Evolutionary conservation across 2,329 filamentous ascomycete species (phyloP).

Genomic region (Arthrinium phaeospermum): DNA sequence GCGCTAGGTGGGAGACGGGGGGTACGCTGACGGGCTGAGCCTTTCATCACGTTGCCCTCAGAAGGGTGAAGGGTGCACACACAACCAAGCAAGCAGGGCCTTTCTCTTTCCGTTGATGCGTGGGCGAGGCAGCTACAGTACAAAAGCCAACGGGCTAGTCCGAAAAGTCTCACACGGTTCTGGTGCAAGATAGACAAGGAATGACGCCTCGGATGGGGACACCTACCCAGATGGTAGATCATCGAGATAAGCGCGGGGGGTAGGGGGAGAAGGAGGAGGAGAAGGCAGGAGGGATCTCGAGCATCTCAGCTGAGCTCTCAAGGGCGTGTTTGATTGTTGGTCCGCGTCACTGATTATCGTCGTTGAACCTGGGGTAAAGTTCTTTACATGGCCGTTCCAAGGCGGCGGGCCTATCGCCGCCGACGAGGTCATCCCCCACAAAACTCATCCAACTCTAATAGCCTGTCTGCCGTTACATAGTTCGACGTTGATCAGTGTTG

Average conservation of each 20-base stretch:
- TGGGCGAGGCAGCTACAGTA: neutral
- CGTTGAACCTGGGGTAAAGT: conserved; percentile 36
- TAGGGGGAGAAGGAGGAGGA: neutral
- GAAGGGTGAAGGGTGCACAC: neutral
- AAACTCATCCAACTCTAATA: conserved; percentile 25
- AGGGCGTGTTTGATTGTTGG: conserved; percentile 15
- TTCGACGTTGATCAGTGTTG: conserved; percentile 1
- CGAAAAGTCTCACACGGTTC: neutral
- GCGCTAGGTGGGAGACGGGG: conserved; percentile 17
- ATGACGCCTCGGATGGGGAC: neutral
- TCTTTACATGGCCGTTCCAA: conserved; percentile 20
- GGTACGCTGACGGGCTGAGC: conserved; percentile 20
- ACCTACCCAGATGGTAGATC: conserved; percentile 3
- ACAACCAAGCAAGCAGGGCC: neutral
- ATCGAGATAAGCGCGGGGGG: conserved; percentile 4
- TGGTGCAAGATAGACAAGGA: neutral
- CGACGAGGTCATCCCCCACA: conserved; percentile 34
- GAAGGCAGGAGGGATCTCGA: conserved; percentile 19
- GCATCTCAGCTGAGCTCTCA: conserved; percentile 1
- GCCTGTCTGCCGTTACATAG: conserved; percentile 6
- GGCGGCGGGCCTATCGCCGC: conserved; percentile 28
- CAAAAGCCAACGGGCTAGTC: neutral
- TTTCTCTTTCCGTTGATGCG: neutral
- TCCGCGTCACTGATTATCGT: conserved; percentile 23
- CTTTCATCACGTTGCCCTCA: conserved; percentile 18